Base-by-base conservation (phyloP, 768 basidiomycete species). In the Pisolithus tinctorius region DNA sequence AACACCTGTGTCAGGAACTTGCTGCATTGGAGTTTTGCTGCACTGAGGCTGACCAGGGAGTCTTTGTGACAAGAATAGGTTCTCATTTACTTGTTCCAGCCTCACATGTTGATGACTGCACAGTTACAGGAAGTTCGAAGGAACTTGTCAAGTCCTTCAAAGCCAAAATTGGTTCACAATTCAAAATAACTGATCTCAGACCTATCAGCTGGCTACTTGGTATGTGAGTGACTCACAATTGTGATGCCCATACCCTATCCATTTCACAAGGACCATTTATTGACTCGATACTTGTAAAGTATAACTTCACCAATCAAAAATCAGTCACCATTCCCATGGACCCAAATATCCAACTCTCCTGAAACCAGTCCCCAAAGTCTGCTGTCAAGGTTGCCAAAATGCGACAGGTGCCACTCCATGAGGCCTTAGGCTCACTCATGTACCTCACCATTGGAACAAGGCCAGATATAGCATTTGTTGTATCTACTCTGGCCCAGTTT, bases 391-490 rank as follows among this genome's bases (percentile, higher is more conserved):
- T 8, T 6, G 25, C 25, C 5, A 20, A 23, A 14, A 44, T 44
- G 42, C n/a, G 25, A 23, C 7, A 44, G 10, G 10, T 44, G 14
- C 42, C 42, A 9, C 26, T 25, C 5, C 13, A 14, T 8, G 17
- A 13, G 25, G 52, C 49, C 17, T 23, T 54, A 2, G 27, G 52
- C 14, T 27, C 52, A 7, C 52, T 54, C 4, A 54, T 54, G 50
- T 43, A 67, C 48, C 49, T 63, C 0, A 41, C 50, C 20, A 29
- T 50, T 20, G 45, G 27, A 16, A 60, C 52, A 1, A 14, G 39
- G 6, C 59, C 52, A 4, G 55, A 60, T 41, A 60, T 60, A 31
- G 26, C 59, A 17, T 62, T 48, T 39, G 43, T 56, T 2, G 52
- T 57, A 20, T 51, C 52, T 5, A 47, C 34, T 13, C 47, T 62